Evolutionary conservation across 2,329 filamentous ascomycete genomes (phyloP).

Genomic region (Pezicula radicicola): DNA sequence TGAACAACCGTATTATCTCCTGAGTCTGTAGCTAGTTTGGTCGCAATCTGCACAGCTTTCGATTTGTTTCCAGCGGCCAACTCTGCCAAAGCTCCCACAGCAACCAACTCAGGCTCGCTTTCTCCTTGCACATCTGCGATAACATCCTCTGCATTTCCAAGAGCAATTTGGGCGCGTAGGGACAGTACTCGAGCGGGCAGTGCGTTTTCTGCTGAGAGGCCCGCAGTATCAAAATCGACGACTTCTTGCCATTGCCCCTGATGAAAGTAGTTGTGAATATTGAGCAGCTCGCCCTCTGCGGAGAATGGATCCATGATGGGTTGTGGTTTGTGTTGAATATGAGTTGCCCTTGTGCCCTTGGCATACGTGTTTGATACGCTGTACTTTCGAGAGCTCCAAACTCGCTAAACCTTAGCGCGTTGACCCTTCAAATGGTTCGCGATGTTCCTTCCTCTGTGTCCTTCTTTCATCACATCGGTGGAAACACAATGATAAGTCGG

Average conservation of each 20-base stretch:
- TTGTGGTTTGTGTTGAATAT: constrained; percentile 2
- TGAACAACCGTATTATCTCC: constrained; percentile 79
- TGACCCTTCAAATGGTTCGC: background rate
- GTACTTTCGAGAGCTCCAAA: background rate
- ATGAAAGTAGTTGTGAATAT: constrained; percentile 69
- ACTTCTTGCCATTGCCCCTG: constrained; percentile 85
- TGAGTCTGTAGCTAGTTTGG: constrained; percentile 64
- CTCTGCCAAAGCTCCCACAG: constrained; percentile 74
- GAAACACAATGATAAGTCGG: no score
- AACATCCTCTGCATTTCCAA: constrained; percentile 74
- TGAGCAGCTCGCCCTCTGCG: constrained; percentile 68
- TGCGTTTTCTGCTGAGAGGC: constrained; percentile 75
- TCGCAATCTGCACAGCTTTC: constrained; percentile 58
- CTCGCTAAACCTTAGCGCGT: background rate
- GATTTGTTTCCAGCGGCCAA: constrained; percentile 57
- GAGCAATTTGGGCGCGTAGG: constrained; percentile 78
- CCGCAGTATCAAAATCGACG: constrained; percentile 77
- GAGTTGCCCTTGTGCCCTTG: constrained; percentile 2
- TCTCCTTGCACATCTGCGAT: constrained; percentile 64
- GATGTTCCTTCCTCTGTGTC: background rate
- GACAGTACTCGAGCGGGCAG: constrained; percentile 74
- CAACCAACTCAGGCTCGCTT: constrained; percentile 68
- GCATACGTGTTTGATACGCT: constrained; percentile 18
- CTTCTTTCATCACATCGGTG: no score
- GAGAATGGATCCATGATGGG: constrained; percentile 65